Evolutionary conservation across 805 yeast genomes (phyloP).

Genomic region (Suhomyces sp.): DNA sequence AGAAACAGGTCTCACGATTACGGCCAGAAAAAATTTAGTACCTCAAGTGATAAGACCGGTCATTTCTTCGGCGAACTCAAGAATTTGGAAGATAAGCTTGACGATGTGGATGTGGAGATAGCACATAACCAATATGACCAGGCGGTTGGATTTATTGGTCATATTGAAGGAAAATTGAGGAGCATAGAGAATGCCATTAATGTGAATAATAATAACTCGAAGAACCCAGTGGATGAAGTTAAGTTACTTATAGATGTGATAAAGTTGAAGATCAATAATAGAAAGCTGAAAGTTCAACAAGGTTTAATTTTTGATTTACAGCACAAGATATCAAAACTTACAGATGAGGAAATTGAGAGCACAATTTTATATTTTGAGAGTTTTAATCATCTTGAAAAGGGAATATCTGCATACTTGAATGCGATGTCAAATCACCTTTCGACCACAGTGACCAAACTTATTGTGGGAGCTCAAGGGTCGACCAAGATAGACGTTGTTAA

Average conservation of each 20-base stretch:
- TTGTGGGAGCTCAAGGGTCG: conserved; percentile 42
- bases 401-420: conserved; percentile 32
- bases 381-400: conserved; percentile 37
- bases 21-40: conserved; percentile 13
- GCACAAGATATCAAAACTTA: conserved; percentile 31
- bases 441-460: conserved; percentile 31
- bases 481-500: conserved; percentile 44
- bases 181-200: conserved; percentile 23
- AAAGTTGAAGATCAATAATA: conserved; percentile 37
- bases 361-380: conserved; percentile 37
- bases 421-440: conserved; percentile 35
- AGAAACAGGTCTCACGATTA: conserved; percentile 54
- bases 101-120: conserved; percentile 66
- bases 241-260: conserved; percentile 40
- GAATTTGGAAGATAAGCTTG: conserved; percentile 58
- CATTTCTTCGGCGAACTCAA: conserved; percentile 47
- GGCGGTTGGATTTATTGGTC: conserved; percentile 42
- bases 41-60: conserved; percentile 17
- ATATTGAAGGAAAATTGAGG: conserved; percentile 34
- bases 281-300: conserved; percentile 38
- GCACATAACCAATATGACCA: conserved; percentile 57
- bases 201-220: conserved; percentile 9
- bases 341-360: conserved; percentile 28
- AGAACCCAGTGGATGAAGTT: conserved; percentile 23
- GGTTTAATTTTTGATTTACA: conserved; percentile 38